Base-by-base conservation (phyloP, 108 stramenopile genomes). In the Schizochytrium sp. region DNA sequence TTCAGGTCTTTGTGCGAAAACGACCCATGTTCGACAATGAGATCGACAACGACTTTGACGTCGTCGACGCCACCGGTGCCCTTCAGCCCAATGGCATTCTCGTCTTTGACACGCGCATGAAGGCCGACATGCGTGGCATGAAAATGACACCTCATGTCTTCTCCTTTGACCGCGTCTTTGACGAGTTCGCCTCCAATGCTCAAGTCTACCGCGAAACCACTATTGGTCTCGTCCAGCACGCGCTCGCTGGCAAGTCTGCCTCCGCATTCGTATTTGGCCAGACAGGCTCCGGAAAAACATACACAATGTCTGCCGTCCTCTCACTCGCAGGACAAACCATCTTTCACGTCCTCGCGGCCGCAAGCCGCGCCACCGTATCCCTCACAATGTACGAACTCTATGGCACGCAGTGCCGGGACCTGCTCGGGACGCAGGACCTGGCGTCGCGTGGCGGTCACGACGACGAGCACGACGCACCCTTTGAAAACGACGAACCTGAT, bases 241-340 rank as follows among this genome's bases (percentile, higher is more conserved):
- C 87, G 0, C 58, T 91, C n/a, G 57, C 43, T 4, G 93, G 91
- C 44, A 90, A 92, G 44, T 60, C 91, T 4, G 90, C 91, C 48
- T 93, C 94, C 4, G 90, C 93, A 60, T 89, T 95, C 25, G 92
- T 94, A 90, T 94, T 93, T 57, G 95, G 95, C 44, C 95, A 95
- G 88, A 95, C 95, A 5, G 95, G 95, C 4, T 47, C 41, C 5
- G 94, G 94, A 4, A 93, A 94, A 48, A 93, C 91, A 14, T 91
- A 91, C 87, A 94, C 94, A 3, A 93, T 93, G 93, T 72, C 91
- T 44, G 93, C 91, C 29, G 90, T 95, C 58, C 91, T 94, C 87
- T 58, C 57, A 14, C 89, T 91, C 57, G 89, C 90, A 5, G 91
- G 88, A 21, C 71, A 71, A 28, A 92, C 72, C 23, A 34, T 94